Evolutionary conservation across 2,329 filamentous ascomycete species (phyloP).

Genomic region (Chaetomium globosum): DNA sequence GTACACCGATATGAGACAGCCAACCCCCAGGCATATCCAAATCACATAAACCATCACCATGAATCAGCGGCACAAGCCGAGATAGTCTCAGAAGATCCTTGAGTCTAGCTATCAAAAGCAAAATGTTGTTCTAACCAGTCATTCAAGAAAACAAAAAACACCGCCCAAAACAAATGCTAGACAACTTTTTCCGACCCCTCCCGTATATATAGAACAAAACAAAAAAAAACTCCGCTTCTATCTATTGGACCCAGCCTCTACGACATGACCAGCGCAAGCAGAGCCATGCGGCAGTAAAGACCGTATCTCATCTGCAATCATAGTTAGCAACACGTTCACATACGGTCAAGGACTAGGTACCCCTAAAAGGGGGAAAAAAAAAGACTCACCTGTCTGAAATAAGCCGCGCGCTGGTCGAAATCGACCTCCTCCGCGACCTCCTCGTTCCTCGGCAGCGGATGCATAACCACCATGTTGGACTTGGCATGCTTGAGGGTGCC

Average conservation of each 20-base stretch:
- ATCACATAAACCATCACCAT: constrained; percentile 21
- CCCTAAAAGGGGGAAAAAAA: background rate
- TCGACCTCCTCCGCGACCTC: constrained; percentile 96
- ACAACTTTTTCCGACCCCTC: constrained; percentile 13
- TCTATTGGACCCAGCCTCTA: constrained; percentile 9
- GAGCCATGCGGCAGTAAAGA: constrained; percentile 95
- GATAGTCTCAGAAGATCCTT: constrained; percentile 17
- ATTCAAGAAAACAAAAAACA: background rate
- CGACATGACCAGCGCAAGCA: constrained; percentile 89
- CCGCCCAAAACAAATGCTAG: background rate
- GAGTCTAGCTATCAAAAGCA: constrained; percentile 14
- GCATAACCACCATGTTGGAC: constrained; percentile 89
- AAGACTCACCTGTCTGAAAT: constrained; percentile 91
- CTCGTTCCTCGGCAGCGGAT: constrained; percentile 89
- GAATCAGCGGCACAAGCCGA: constrained; percentile 19
- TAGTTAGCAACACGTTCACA: constrained; percentile 46
- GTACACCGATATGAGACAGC: background rate
- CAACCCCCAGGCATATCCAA: background rate
- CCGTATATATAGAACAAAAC: constrained; percentile 9
- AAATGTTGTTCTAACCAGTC: background rate
- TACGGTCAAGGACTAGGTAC: background rate
- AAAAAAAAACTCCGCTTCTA: constrained; percentile 7
- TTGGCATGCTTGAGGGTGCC: constrained; percentile 88
- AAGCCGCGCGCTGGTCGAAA: constrained; percentile 93
- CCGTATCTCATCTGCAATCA: constrained; percentile 85